A percentile compares a stretch with the other conserved stretches of the same genome.
These are phyloP conservation scores for Spathaspora gorwiae DNA, from an alignment of 805 yeast species.

Conservation along the genomic window DNA sequence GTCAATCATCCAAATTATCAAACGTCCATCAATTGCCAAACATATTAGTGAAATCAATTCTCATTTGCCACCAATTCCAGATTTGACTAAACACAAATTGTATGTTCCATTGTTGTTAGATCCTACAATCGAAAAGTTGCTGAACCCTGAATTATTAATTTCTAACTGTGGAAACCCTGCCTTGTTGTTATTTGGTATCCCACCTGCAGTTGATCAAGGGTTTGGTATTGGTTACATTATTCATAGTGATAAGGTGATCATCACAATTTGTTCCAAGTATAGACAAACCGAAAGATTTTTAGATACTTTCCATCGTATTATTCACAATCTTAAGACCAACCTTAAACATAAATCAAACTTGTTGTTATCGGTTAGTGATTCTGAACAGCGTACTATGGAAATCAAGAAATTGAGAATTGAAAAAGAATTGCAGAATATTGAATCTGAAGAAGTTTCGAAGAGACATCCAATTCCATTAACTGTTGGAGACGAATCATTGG, in stretches of 20 bases:
- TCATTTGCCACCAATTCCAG: constrained; percentile 29
- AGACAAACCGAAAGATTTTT: constrained; percentile 79
- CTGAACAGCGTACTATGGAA: constrained; percentile 28
- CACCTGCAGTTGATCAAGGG: constrained; percentile 87
- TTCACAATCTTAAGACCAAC: constrained; percentile 53
- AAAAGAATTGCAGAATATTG: constrained; percentile 28
- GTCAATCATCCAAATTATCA: constrained; percentile 55
- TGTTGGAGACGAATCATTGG: constrained; percentile 12
- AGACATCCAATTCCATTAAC: constrained; percentile 22
- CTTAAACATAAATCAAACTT: constrained; percentile 35
- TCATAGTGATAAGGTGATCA: constrained; percentile 70
- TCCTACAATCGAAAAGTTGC: constrained; percentile 28
- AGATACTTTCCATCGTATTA: constrained; percentile 61
- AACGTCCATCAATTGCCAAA: constrained; percentile 33
- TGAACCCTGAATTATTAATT: constrained; percentile 43
- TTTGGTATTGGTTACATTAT: constrained; percentile 91
- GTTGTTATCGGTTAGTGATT: constrained; percentile 26
- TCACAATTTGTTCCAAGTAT: constrained; percentile 83
- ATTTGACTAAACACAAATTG: constrained; percentile 9
- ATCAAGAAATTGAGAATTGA: constrained; percentile 31
- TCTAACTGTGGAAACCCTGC: constrained; percentile 93
- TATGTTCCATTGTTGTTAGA: constrained; percentile 31
- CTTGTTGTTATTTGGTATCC: constrained; percentile 80
- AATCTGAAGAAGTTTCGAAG: constrained; percentile 17
- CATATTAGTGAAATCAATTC: constrained; percentile 32